Conservation (phyloP, 306 rosid genomes). For the Dalbergia cochinchinensis region DNA sequence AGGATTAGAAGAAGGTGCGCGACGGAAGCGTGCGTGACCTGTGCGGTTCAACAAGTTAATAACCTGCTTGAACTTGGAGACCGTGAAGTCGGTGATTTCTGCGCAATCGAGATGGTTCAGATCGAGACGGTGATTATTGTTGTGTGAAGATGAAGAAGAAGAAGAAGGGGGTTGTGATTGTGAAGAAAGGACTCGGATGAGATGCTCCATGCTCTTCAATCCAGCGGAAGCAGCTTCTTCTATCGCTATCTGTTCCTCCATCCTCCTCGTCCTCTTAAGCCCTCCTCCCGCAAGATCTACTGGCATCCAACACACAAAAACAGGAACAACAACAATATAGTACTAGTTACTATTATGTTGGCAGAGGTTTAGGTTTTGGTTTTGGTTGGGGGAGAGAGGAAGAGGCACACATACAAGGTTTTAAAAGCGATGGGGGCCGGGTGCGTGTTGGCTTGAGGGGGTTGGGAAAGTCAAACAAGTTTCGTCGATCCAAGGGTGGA, state of each 20-base stretch:
- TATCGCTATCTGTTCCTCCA: slow-evolving; percentile 63
- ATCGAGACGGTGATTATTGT: not conserved
- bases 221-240: slow-evolving; percentile 86
- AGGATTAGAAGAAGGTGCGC: slow-evolving; percentile 58
- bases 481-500: slow-evolving; percentile 56
- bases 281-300: slow-evolving; percentile 49
- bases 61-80: slow-evolving; percentile 74
- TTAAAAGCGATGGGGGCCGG: slow-evolving; percentile 48
- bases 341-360: too few species aligned
- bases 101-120: slow-evolving; percentile 58
- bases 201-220: slow-evolving; percentile 73
- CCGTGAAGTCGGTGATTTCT: slow-evolving; percentile 78
- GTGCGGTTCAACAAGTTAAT: slow-evolving; percentile 78
- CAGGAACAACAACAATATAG: not conserved
- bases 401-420: slow-evolving; percentile 20
- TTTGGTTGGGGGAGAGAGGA: not conserved
- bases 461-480: slow-evolving; percentile 62
- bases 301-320: slow-evolving; percentile 46
- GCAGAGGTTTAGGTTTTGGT: not conserved
- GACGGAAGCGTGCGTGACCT: slow-evolving; percentile 95
- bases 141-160: not conserved
- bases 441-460: not conserved
- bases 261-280: slow-evolving; percentile 28
- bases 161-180: slow-evolving; percentile 33
- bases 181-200: slow-evolving; percentile 63